These are phyloP conservation scores for Taxillus chinensis DNA, from an alignment of 164 flowering plant species.

Conservation along the genomic window DNA sequence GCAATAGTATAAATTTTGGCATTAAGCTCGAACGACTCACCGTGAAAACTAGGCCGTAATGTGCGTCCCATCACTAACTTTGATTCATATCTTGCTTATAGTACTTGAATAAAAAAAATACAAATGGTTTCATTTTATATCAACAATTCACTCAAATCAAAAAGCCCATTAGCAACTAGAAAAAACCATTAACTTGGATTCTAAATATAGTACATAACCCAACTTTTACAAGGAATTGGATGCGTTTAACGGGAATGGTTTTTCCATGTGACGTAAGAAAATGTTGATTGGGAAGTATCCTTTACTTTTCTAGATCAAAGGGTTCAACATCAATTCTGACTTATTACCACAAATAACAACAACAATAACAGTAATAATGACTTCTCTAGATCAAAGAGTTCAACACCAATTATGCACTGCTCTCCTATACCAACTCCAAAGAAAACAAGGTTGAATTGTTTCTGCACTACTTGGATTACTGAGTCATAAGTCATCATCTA, in stretches of 20 bases:
- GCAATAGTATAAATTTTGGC: too few species aligned
- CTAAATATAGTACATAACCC: too few species aligned
- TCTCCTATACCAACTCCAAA: not conserved
- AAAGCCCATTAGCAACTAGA: too few species aligned
- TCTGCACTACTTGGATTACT: not conserved
- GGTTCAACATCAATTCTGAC: not conserved
- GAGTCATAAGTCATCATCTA: conserved; percentile 31
- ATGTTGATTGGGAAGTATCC: not conserved
- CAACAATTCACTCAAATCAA: too few species aligned
- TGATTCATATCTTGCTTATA: too few species aligned
- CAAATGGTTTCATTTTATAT: too few species aligned
- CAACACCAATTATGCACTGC: not conserved
- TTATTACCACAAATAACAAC: conserved; percentile 6
- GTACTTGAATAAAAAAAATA: too few species aligned
- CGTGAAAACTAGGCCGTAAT: too few species aligned
- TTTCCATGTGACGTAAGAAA: not conserved
- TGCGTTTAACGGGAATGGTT: not conserved
- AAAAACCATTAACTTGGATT: too few species aligned
- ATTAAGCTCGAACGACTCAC: too few species aligned
- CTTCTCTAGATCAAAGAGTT: not conserved
- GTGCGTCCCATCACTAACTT: too few species aligned
- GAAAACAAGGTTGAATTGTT: not conserved
- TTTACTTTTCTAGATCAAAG: conserved; percentile 10
- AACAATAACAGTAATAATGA: conserved; percentile 4
- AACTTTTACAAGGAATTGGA: too few species aligned